phyloP scores from a whole-genome alignment of 352 stramenopile species.

The Phytopythium delawarense region DNA sequence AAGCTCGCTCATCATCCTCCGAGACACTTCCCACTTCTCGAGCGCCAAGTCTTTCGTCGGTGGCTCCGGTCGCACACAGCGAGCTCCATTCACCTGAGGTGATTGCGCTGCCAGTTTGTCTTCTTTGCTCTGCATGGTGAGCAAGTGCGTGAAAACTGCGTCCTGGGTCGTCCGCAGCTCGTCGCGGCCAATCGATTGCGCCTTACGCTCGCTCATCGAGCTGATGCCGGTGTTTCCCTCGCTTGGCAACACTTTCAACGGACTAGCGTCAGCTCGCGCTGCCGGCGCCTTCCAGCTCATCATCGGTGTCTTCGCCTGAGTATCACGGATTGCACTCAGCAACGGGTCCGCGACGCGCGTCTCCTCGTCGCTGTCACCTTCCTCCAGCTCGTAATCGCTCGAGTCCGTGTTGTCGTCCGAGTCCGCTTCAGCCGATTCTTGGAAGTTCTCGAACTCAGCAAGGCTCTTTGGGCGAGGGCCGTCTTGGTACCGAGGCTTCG shows the following conservation, averaged over 20 bases:
- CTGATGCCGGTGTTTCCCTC: conserved; percentile 79
- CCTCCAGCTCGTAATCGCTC: conserved; percentile 24
- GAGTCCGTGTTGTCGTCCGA: conserved; percentile 21
- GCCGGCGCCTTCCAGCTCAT: conserved; percentile 58
- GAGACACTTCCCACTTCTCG: conserved; percentile 68
- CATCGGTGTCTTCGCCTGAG: conserved; percentile 50
- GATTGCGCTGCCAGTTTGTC: conserved; percentile 30
- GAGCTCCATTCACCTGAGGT: conserved; percentile 20
- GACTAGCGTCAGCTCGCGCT: conserved; percentile 12
- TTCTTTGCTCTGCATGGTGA: conserved; percentile 52
- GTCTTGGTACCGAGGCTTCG: conserved; percentile 58
- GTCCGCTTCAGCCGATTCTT: conserved; percentile 27
- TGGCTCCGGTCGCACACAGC: conserved; percentile 19
- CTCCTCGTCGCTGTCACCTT: conserved; percentile 26
- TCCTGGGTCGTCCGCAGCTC: conserved; percentile 55
- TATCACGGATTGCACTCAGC: conserved; percentile 56
- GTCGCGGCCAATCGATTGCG: conserved; percentile 40
- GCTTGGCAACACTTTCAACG: conserved; percentile 32
- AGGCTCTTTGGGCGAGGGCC: conserved; percentile 48
- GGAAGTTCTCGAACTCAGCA: conserved; percentile 64
- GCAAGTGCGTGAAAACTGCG: conserved; percentile 60
- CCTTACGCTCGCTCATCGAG: conserved; percentile 57
- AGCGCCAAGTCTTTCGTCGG: conserved; percentile 52
- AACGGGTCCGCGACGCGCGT: conserved; percentile 38
- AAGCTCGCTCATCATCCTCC: conserved; percentile 81